These are phyloP conservation scores for Pestalotiopsis fici DNA, from an alignment of 2,329 filamentous ascomycete genomes.

Conservation along the genomic window DNA sequence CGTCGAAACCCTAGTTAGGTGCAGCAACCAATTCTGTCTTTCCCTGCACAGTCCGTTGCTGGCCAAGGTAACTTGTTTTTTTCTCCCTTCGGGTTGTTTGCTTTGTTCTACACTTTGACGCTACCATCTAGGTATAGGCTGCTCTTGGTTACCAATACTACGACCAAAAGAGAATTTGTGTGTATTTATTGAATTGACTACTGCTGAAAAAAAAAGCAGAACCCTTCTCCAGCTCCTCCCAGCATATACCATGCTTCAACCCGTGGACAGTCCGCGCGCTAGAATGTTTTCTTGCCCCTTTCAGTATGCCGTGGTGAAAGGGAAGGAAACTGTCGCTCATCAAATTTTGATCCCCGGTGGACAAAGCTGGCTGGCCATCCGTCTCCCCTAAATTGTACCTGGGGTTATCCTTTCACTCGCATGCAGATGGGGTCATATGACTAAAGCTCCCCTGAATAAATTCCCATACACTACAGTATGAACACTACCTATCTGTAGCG, in stretches of 20 bases:
- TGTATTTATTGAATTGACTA: background rate
- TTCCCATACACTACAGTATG: background rate
- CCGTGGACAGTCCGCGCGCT: background rate
- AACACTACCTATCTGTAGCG: background rate
- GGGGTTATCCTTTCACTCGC: slow-evolving; percentile 5
- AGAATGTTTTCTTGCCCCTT: background rate
- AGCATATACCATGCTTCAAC: background rate
- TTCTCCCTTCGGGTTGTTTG: background rate
- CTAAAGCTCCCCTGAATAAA: background rate
- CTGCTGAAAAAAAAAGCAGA: background rate
- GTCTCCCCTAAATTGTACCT: slow-evolving; percentile 1
- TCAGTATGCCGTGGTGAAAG: background rate
- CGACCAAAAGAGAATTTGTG: background rate
- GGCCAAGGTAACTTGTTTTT: background rate
- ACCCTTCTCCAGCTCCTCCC: background rate
- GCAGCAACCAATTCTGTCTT: background rate
- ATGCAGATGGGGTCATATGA: slow-evolving; percentile 10
- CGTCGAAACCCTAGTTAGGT: background rate
- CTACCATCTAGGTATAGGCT: too few relatives aligned
- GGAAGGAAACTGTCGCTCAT: background rate
- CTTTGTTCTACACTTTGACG: too few relatives aligned
- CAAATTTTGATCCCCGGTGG: background rate
- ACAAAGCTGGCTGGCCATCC: background rate
- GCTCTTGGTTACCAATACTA: background rate
- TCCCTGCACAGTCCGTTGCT: background rate